Base-by-base conservation (phyloP, 345 rosid genomes). In the Noccaea caerulescens region DNA sequence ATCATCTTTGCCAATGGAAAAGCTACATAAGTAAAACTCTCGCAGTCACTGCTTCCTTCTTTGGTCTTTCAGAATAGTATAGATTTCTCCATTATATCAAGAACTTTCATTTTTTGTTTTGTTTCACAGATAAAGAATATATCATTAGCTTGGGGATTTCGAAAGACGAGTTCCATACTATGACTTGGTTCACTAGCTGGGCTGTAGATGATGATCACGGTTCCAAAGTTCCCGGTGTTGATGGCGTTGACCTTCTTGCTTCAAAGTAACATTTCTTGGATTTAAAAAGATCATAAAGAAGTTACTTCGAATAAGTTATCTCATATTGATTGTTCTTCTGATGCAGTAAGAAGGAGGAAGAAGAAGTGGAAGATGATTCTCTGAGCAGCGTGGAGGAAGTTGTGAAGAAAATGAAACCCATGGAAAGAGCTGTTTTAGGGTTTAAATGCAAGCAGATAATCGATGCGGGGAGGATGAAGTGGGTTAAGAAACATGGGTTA, bases 1-100 rank as follows among this genome's bases (percentile, higher is more conserved):
- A 93, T 81, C 98, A 93, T 82, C 96, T 91, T 76, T 91, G 94
- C 82, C 98, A 87, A 59, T 91, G 98, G 98, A 89, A 86, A 66
- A 88, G 87, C 82, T 87, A 91, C 72, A 80, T 73, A 84, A 93
- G 98, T 93, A 87, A 87, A 76, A 39, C 20, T 56, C 20, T 56
- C 72, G 43, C 25, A 8, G 27, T 65, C 60, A 58, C 61, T 64
- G n/a, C 56, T 23, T 50, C 38, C 38, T 30, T 62, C 38, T 47
- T 36, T 65, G 7, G 32, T 58, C 58, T 36, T 13, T 34, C 14
- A 7, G 7, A 41, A 6, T 16, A 10, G 7, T 45, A 6, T 4
- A 16, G n/a, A n/a, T n/a, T 12, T 68, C 27, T 49, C 58, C 2
- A 25, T 1, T 70, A 18, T n/a, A 23, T 68, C n/a, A 46, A 45